These are phyloP conservation scores for Corinectria fuckeliana DNA, from an alignment of 2,329 filamentous ascomycete genomes.

Conservation along the genomic window DNA sequence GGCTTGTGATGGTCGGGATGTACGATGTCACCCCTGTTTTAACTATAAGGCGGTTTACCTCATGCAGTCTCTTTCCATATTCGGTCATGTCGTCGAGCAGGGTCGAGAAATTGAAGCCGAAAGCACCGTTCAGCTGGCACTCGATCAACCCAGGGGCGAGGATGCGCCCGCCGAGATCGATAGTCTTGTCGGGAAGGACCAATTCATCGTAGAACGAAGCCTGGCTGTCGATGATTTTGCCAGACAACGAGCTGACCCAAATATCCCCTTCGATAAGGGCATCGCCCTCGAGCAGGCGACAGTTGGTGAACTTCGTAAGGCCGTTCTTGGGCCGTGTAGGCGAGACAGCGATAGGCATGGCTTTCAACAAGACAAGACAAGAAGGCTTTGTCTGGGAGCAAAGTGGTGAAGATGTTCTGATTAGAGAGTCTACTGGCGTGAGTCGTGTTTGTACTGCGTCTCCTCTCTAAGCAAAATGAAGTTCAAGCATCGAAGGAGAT, in stretches of 20 bases:
- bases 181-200: conserved; percentile 72
- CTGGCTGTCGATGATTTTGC: conserved; percentile 79
- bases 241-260: conserved; percentile 84
- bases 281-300: conserved; percentile 74
- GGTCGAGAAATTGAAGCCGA: conserved; percentile 90
- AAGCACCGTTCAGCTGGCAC: conserved; percentile 89
- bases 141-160: conserved; percentile 88
- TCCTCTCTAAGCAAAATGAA: conserved; percentile 7
- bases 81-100: conserved; percentile 70
- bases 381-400: conserved; percentile 8
- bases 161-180: conserved; percentile 84
- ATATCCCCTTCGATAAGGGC: conserved; percentile 77
- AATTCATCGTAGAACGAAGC: conserved; percentile 72
- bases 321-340: conserved; percentile 51
- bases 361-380: conserved; percentile 24
- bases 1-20: conserved; percentile 83
- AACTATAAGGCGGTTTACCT: conserved; percentile 75
- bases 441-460: not conserved
- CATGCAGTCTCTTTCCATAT: conserved; percentile 75
- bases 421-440: conserved; percentile 9
- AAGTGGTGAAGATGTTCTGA: not conserved
- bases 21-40: conserved; percentile 88
- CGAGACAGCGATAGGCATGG: conserved; percentile 57
- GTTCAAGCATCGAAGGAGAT: not conserved
- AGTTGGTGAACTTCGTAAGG: conserved; percentile 91